Evolutionary conservation across 148 eudicot genomes (phyloP), one percentile per base, ranked within the genome.

Genomic region (Fagopyrum homotropicum): DNA sequence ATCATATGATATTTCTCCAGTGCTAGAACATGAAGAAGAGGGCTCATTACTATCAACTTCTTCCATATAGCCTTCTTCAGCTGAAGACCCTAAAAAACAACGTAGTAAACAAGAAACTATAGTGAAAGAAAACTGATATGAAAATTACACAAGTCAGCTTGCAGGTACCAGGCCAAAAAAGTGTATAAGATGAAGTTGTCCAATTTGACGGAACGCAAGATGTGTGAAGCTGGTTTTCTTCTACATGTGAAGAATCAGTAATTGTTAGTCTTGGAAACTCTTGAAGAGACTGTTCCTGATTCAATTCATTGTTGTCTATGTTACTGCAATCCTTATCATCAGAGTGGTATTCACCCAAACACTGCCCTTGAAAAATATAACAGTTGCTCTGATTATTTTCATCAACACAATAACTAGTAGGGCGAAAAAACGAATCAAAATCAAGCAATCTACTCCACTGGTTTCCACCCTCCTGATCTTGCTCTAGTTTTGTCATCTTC

Each of bases 1-100:
- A 61, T 87, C 87, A 81, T 82, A 80, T 72, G 91, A 87, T 82
- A 76, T 81, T 79, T 81, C 85, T 73, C 76, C 88, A 72, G 94
- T 89, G 69, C 94, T 88, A 55, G 94, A 93, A 82, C 92, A 89
- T 59, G 88, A 84, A 75, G 93, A 86, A 29, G 91, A 87, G 72
- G 82, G 77, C 9, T 78, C 86, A 72, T 77, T 76, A 77, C 83
- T 87, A 86, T 85, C 84, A 66, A 71, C 77, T 69, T 79, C 88
- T 48, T 79, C 83, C 57, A 48, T 73, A 59, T 81, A 75, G 69
- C 74, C 83, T 76, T 83, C 89, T 49, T 83, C 78, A 74, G 75
- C 92, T 91, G 86, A 75, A 80, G 47, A 76, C 68, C 57, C 60
- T 61, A 73, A 82, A 14, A 75, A 56, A 45, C 17, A 19, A 54